Conservation (phyloP, 257 asterid species). For the Solanum habrochaites region DNA sequence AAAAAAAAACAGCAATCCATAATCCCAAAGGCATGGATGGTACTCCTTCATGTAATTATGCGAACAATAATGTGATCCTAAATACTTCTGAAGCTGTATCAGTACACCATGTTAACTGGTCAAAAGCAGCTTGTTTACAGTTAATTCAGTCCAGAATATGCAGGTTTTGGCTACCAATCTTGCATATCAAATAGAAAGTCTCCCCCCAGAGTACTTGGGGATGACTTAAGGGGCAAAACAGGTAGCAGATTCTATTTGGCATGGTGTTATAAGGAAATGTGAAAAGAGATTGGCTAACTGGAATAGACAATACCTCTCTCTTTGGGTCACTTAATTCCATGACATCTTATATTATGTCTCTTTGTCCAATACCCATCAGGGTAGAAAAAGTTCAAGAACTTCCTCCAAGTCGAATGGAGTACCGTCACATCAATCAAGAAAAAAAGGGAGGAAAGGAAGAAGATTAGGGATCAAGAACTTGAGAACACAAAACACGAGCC, state of each 20-base stretch:
- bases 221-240: not conserved
- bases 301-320: not conserved
- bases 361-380: not conserved
- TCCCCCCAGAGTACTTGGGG: not conserved
- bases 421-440: not conserved
- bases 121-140: not conserved
- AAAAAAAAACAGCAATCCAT: not conserved
- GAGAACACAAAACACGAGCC: not conserved
- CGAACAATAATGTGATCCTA: not conserved
- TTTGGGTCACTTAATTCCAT: not conserved
- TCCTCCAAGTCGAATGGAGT: not conserved
- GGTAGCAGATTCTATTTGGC: not conserved
- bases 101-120: not conserved
- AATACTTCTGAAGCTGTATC: not conserved
- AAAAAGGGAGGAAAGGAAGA: not conserved
- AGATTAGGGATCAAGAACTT: not conserved
- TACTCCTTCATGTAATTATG: not conserved
- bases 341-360: not conserved
- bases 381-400: not conserved
- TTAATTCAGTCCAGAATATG: not conserved
- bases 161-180: not conserved
- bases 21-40: not conserved
- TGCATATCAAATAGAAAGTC: not conserved
- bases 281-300: not conserved
- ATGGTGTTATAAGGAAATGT: not conserved